Evolutionary conservation across 495 filamentous ascomycete species (phyloP).

Genomic region (Penicillium flavigenum): DNA sequence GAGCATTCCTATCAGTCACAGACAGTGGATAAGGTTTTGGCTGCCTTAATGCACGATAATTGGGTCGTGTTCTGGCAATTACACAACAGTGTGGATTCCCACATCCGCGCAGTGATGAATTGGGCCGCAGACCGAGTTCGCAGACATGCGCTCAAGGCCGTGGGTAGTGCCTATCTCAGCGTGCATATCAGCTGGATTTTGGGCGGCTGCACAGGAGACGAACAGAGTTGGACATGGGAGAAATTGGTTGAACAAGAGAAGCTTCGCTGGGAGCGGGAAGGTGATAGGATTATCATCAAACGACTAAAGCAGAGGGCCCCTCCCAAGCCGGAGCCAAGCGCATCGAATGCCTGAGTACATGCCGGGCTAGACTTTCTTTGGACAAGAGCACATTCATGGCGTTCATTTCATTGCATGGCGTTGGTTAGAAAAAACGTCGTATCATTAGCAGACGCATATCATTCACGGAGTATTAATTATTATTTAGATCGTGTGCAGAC

Average conservation of each 20-base stretch:
- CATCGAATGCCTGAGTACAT: constrained; percentile 18
- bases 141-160: constrained; percentile 73
- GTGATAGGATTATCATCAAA: constrained; percentile 67
- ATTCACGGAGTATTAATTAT: constrained; percentile 11
- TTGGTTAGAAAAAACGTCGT: constrained; percentile 16
- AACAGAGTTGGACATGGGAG: constrained; percentile 72
- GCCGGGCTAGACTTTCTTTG: background rate
- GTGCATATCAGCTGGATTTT: constrained; percentile 56
- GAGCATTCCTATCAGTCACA: constrained; percentile 57
- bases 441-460: constrained; percentile 20
- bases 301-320: constrained; percentile 45
- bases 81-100: constrained; percentile 69
- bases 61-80: constrained; percentile 76
- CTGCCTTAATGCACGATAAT: constrained; percentile 73
- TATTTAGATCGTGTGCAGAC: constrained; percentile 16
- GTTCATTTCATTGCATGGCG: constrained; percentile 12
- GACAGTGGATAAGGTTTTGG: constrained; percentile 64
- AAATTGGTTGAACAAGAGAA: constrained; percentile 61
- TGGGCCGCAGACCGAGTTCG: constrained; percentile 70
- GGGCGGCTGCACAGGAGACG: constrained; percentile 49
- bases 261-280: constrained; percentile 78
- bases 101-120: constrained; percentile 74
- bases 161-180: constrained; percentile 77
- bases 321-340: constrained; percentile 22
- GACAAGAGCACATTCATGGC: constrained; percentile 20